Conservation (phyloP, 805 yeast genomes). For the Candida fluviatilis region DNA sequence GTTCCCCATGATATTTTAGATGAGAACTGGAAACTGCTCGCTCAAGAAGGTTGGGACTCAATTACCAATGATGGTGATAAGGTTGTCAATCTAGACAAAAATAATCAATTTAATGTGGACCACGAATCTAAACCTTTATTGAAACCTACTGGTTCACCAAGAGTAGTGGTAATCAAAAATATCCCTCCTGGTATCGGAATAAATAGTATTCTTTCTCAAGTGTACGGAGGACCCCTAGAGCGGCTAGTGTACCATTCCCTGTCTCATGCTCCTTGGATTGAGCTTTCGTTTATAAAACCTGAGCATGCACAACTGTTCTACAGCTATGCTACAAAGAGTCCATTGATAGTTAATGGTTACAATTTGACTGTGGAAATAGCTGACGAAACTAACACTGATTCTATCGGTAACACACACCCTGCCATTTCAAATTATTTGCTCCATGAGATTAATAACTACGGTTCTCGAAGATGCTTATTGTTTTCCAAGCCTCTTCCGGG, state of each 20-base stretch:
- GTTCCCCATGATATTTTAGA: not conserved
- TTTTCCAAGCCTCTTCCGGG: conserved; percentile 23
- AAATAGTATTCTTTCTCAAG: conserved; percentile 47
- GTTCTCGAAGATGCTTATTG: conserved; percentile 56
- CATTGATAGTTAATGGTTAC: conserved; percentile 55
- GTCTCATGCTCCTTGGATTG: conserved; percentile 21
- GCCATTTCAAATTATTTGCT: conserved; percentile 18
- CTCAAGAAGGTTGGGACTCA: too few species aligned
- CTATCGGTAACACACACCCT: conserved; percentile 10
- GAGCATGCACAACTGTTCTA: conserved; percentile 54
- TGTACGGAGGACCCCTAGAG: conserved; percentile 70
- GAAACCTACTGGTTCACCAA: conserved; percentile 7
- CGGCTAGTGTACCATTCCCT: conserved; percentile 30
- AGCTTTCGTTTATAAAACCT: conserved; percentile 49
- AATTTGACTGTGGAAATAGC: conserved; percentile 49
- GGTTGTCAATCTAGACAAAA: not conserved
- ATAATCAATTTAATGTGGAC: not conserved
- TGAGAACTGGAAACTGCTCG: too few species aligned
- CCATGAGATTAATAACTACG: conserved; percentile 33
- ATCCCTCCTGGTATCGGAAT: conserved; percentile 44
- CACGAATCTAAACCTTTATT: not conserved
- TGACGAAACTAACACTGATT: conserved; percentile 18
- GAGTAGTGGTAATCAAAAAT: conserved; percentile 34
- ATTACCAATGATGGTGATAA: not conserved
- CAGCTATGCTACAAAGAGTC: conserved; percentile 44